These are phyloP conservation scores for Russula foetens DNA, from an alignment of 768 basidiomycete species.

Conservation along the genomic window DNA sequence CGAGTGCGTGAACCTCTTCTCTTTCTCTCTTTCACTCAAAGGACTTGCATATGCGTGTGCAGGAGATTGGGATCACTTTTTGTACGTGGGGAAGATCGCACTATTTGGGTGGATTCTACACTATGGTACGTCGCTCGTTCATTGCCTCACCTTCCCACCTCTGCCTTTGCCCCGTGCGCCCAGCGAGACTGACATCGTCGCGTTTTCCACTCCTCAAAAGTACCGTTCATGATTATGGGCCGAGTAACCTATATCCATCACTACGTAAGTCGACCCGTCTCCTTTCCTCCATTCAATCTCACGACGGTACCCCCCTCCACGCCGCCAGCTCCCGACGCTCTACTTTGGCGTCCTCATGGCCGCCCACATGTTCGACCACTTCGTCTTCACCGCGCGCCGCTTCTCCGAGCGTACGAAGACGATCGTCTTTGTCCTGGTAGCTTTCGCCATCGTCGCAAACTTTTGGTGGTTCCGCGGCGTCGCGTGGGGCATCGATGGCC, in stretches of 20 bases:
- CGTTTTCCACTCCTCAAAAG: conserved; percentile 32
- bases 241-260: conserved; percentile 95
- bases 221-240: conserved; percentile 97
- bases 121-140: conserved; percentile 48
- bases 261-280: conserved; percentile 52
- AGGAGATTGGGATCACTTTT: conserved; percentile 93
- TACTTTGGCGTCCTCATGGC: conserved; percentile 94
- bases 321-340: conserved; percentile 76
- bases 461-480: conserved; percentile 96
- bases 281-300: too few species aligned
- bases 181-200: not conserved
- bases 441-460: conserved; percentile 51
- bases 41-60: not conserved
- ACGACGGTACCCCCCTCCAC: too few species aligned
- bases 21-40: conserved; percentile 2
- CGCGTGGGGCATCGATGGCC: conserved; percentile 89
- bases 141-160: not conserved
- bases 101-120: conserved; percentile 90
- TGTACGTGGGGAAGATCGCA: conserved; percentile 88
- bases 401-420: conserved; percentile 56
- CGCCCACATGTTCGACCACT: conserved; percentile 87
- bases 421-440: conserved; percentile 59
- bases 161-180: not conserved
- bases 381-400: conserved; percentile 72
- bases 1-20: conserved; percentile 41